Evolutionary conservation across 495 filamentous ascomycete species (phyloP).

Genomic region (Ramalina peruviana): DNA sequence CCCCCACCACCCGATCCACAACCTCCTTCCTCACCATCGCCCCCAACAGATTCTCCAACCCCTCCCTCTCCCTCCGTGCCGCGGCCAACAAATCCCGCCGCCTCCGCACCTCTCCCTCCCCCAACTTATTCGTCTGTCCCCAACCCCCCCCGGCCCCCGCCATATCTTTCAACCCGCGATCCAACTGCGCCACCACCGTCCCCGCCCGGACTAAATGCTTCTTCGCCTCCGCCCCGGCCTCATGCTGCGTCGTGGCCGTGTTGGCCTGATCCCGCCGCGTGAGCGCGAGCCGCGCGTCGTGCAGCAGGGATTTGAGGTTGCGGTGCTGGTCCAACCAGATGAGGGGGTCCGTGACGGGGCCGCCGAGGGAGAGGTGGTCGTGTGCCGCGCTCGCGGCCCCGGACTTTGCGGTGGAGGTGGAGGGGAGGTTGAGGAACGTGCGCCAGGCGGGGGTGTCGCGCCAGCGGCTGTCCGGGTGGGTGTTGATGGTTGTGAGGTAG

Average conservation of each 20-base stretch:
- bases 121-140: conserved; percentile 35
- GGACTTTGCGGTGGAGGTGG: conserved; percentile 26
- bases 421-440: conserved; percentile 72
- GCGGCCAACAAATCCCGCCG: conserved; percentile 64
- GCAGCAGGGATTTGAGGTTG: conserved; percentile 68
- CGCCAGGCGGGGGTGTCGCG: conserved; percentile 74
- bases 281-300: conserved; percentile 65
- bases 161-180: conserved; percentile 51
- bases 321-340: conserved; percentile 79
- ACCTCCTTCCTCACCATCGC: conserved; percentile 49
- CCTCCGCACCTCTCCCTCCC: conserved; percentile 77
- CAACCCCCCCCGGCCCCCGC: conserved; percentile 10
- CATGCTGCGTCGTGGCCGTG: conserved; percentile 52
- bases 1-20: conserved; percentile 44
- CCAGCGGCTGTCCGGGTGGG: conserved; percentile 64
- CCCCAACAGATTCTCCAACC: conserved; percentile 66
- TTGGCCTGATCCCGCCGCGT: conserved; percentile 62
- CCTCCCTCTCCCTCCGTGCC: conserved; percentile 72
- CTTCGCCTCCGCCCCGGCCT: conserved; percentile 72
- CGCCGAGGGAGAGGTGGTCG: conserved; percentile 31
- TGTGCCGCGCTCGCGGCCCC: conserved; percentile 32
- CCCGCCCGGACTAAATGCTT: conserved; percentile 62
- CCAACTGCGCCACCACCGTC: conserved; percentile 49
- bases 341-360: conserved; percentile 54
- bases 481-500: conserved; percentile 73